Evolutionary conservation across 2,329 filamentous ascomycete species (phyloP), one percentile per base, ranked within the genome.

Genomic region (Taxawa tesnikishii): DNA sequence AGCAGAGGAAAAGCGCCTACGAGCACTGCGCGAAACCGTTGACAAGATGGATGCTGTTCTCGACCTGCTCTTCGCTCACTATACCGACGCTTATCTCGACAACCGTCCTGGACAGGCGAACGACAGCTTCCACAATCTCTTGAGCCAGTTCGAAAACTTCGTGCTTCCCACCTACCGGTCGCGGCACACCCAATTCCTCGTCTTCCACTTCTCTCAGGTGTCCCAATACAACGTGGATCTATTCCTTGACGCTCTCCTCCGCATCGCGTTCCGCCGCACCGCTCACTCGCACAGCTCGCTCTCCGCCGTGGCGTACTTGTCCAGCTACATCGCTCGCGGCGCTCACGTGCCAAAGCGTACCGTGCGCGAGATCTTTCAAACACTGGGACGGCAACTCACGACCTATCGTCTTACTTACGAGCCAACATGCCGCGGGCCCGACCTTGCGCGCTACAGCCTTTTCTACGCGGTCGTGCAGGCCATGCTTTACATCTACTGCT

Each of bases 401-500:
- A 65, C 70, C 25, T 76, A 90, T 47, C 78, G 83, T n/a, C 54
- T 63, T 10, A 66, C 75, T 28, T 79, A 85, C 52, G 81, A 93
- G 51, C 63, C 70, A 4, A 63, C 68, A 17, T 93, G 85, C 52
- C 76, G 75, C 11, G 85, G 84, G 3, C 90, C 90, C 0, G 85
- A 98, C 53, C 70, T 92, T 35, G 76, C 79, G 40, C 77, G 80
- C 28, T 94, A 88, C 51, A 75, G 77, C 29, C 74, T 80, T 10
- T 94, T 92, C 58, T 94, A 94, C 54, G 77, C 82, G 12, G 75
- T 85, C 29, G 75, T 81, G n/a, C 87, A 94, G 55, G 85, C 85
- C 2, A 66, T 92, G 3, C 70, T 94, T 15, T 94, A 94, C 61
- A 88, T 93, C 37, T 94, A 93, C 59, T 98, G 90, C 63, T 98